phyloP scores from a whole-genome alignment of 1,284 basidiomycete species.

The Cutaneotrichosporon curvatum region DNA sequence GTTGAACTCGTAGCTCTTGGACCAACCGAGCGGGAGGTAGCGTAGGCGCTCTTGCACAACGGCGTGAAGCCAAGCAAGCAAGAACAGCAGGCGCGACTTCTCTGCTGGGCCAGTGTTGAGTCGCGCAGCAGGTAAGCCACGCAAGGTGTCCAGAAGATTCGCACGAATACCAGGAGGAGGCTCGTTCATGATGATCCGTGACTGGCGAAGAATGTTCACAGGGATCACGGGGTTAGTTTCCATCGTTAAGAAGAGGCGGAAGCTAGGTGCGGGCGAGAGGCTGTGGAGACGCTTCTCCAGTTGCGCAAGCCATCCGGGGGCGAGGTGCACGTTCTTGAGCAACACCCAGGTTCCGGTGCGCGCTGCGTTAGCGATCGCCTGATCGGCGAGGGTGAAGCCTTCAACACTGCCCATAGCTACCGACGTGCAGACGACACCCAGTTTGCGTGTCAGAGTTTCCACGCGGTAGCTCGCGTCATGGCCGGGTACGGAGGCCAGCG shows the following conservation, averaged over 20 bases:
- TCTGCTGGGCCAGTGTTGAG: constrained; percentile 72
- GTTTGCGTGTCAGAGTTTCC: constrained; percentile 75
- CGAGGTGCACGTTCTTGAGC: constrained; percentile 91
- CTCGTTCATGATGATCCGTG: constrained; percentile 93
- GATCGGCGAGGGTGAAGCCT: constrained; percentile 88
- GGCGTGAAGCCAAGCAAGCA: constrained; percentile 97
- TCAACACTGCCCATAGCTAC: constrained; percentile 98
- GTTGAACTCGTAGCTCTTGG: constrained; percentile 93
- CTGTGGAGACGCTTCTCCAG: constrained; percentile 95
- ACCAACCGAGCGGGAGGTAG: constrained; percentile 91
- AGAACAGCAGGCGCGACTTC: constrained; percentile 82
- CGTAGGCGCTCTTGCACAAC: constrained; percentile 90
- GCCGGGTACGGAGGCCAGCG: constrained; percentile 85
- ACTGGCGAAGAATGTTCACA: constrained; percentile 90
- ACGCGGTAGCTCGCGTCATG: constrained; percentile 94
- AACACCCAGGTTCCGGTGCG: constrained; percentile 89
- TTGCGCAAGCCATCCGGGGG: constrained; percentile 86
- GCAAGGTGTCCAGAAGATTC: constrained; percentile 84
- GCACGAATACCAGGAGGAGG: constrained; percentile 92
- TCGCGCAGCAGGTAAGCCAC: constrained; percentile 61
- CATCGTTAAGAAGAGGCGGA: constrained; percentile 95
- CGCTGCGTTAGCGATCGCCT: constrained; percentile 82
- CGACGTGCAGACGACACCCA: constrained; percentile 66
- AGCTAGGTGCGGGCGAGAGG: constrained; percentile 74
- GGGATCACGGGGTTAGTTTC: constrained; percentile 79